phyloP scores from a whole-genome alignment of 805 yeast species.

The Barnettozyma botsteinii region DNA sequence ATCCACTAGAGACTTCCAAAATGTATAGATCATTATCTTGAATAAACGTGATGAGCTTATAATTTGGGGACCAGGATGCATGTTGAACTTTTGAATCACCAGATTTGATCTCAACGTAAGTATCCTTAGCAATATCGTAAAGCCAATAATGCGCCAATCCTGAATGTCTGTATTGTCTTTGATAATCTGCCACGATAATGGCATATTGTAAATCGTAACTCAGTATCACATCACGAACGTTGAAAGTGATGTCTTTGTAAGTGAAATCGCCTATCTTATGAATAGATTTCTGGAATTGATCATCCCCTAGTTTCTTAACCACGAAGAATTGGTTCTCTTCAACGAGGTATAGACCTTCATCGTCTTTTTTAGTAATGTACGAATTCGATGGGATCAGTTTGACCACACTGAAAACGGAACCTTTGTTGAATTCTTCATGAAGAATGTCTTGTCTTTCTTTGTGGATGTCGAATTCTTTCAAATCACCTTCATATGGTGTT shows the following conservation, averaged over 20 bases:
- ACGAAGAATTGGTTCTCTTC: constrained; percentile 17
- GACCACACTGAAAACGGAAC: constrained; percentile 12
- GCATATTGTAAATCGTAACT: constrained; percentile 43
- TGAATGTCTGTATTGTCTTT: constrained; percentile 65
- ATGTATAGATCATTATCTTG: constrained; percentile 50
- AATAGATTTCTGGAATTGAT: constrained; percentile 15
- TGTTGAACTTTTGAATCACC: constrained; percentile 29
- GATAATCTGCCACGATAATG: constrained; percentile 47
- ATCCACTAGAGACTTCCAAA: constrained; percentile 29
- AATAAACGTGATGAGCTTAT: constrained; percentile 51
- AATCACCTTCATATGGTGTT: background rate
- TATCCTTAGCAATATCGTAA: constrained; percentile 38
- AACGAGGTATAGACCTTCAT: constrained; percentile 39
- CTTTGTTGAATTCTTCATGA: background rate
- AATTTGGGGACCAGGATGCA: constrained; percentile 58
- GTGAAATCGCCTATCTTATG: constrained; percentile 32
- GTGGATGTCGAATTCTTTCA: constrained; percentile 8
- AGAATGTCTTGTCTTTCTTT: constrained; percentile 10
- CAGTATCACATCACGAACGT: constrained; percentile 37
- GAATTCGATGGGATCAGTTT: constrained; percentile 25
- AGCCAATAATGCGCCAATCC: constrained; percentile 57
- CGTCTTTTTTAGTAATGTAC: constrained; percentile 26
- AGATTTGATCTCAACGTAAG: constrained; percentile 28
- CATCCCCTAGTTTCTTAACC: constrained; percentile 30
- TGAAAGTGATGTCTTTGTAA: constrained; percentile 35